A percentile compares a stretch with the other conserved stretches of the same genome.
Conservation (phyloP, 192 early-diverging fungal species). For the Coemansia sp. region DNA sequence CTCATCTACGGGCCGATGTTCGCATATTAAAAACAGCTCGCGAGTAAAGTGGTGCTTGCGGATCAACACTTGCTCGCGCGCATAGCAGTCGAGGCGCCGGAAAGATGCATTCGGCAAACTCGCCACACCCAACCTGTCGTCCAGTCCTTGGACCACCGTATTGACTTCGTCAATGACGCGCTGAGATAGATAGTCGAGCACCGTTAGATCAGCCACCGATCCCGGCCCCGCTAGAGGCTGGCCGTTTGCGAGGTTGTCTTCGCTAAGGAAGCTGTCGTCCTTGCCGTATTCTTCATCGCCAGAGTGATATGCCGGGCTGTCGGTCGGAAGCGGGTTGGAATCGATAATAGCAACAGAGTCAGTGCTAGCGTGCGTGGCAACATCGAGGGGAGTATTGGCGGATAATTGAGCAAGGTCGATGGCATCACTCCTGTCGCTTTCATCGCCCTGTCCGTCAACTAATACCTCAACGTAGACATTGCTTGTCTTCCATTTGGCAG, state of each 20-base stretch:
- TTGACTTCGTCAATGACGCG: constrained; percentile 23
- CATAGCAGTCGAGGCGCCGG: constrained; percentile 31
- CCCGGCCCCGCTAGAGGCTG: not conserved
- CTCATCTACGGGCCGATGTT: constrained; percentile 22
- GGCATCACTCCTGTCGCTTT: not conserved
- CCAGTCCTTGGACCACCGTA: not conserved
- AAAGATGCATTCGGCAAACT: not conserved
- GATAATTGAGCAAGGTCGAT: not conserved
- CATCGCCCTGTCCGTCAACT: not conserved
- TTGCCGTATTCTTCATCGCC: not conserved
- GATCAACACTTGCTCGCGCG: constrained; percentile 30
- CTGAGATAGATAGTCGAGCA: constrained; percentile 45
- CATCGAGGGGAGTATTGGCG: not conserved
- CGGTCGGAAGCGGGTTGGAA: not conserved
- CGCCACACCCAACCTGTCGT: not conserved
- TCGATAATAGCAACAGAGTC: not conserved
- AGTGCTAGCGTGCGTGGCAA: not conserved
- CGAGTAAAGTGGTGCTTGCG: constrained; percentile 42
- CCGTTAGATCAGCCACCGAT: constrained; percentile 28
- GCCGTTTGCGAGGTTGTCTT: not conserved
- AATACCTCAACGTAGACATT: not conserved
- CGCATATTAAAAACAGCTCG: constrained; percentile 18
- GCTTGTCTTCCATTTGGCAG: not conserved
- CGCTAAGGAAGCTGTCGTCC: not conserved
- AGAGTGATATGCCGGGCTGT: not conserved